Evolutionary conservation across 352 stramenopile genomes (phyloP).

Genomic region (Blastocystis sp.): DNA sequence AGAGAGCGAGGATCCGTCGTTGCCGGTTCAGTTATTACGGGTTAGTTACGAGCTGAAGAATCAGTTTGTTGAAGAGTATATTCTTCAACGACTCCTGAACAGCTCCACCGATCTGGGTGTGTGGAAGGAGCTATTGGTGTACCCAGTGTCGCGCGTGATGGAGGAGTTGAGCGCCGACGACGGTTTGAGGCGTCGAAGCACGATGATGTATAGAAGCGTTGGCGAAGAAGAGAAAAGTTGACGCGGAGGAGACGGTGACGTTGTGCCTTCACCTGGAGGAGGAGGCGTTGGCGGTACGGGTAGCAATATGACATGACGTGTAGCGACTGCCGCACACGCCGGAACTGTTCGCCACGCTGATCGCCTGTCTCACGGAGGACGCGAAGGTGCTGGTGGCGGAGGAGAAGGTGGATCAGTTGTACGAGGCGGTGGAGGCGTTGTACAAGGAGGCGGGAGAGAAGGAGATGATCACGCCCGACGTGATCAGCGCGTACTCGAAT

Average conservation of each 20-base stretch:
- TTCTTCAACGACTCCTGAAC: conserved; percentile 22
- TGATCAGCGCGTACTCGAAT: neutral
- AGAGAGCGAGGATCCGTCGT: conserved; percentile 4
- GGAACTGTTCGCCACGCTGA: neutral
- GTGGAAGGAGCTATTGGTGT: conserved; percentile 9
- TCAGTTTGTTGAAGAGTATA: conserved; percentile 51
- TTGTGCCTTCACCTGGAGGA: neutral
- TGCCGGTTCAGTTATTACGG: neutral
- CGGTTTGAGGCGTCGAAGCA: neutral
- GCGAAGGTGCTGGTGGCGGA: neutral
- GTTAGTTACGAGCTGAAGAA: conserved; percentile 58
- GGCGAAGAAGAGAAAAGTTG: neutral
- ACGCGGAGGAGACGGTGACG: neutral
- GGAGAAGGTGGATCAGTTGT: neutral
- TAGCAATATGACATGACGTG: neutral
- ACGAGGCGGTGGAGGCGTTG: neutral
- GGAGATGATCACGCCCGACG: neutral
- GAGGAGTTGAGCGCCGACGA: neutral
- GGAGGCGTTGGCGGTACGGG: neutral
- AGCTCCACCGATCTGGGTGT: neutral
- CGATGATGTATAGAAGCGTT: neutral
- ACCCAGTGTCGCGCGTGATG: conserved; percentile 36
- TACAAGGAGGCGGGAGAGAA: neutral
- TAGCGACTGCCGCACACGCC: neutral
- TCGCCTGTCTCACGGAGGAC: neutral